Evolutionary conservation across 176 grass and related monocot genomes (phyloP).

Genomic region (bread wheat (Triticum aestivum)): DNA sequence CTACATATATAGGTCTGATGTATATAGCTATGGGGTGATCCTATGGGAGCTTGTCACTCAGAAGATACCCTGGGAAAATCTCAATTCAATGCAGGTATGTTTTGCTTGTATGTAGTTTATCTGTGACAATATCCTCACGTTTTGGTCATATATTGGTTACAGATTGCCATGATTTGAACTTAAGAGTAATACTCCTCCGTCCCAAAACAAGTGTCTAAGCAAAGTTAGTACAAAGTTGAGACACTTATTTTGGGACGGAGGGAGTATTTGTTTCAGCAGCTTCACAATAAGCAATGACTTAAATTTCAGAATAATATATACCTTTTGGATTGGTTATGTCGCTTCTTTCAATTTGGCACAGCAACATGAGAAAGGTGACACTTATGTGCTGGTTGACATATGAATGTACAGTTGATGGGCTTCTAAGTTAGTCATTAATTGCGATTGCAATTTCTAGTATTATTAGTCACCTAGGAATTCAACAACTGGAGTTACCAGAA

Average conservation of each 20-base stretch:
- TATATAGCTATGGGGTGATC: slow-evolving; percentile 97
- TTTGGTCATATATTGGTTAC: background rate
- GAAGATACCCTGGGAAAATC: slow-evolving; percentile 98
- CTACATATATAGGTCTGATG: slow-evolving; percentile 82
- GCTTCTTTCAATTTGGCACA: background rate
- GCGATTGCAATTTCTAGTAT: background rate
- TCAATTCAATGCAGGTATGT: slow-evolving; percentile 93
- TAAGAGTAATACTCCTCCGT: background rate
- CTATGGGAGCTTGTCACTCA: slow-evolving; percentile 97
- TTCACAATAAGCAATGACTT: background rate
- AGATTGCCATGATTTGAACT: background rate
- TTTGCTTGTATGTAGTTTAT: slow-evolving; percentile 17
- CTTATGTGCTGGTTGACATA: background rate
- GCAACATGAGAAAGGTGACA: background rate
- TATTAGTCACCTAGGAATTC: background rate
- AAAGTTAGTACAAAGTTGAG: no score
- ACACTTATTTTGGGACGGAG: no score
- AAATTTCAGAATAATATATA: background rate
- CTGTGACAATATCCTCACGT: background rate
- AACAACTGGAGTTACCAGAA: background rate
- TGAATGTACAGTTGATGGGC: background rate
- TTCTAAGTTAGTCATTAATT: background rate
- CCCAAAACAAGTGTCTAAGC: no score
- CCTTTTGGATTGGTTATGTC: background rate
- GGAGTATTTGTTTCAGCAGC: background rate